Evolutionary conservation across 805 yeast genomes (phyloP).

Genomic region (Teunomyces gatunensis): DNA sequence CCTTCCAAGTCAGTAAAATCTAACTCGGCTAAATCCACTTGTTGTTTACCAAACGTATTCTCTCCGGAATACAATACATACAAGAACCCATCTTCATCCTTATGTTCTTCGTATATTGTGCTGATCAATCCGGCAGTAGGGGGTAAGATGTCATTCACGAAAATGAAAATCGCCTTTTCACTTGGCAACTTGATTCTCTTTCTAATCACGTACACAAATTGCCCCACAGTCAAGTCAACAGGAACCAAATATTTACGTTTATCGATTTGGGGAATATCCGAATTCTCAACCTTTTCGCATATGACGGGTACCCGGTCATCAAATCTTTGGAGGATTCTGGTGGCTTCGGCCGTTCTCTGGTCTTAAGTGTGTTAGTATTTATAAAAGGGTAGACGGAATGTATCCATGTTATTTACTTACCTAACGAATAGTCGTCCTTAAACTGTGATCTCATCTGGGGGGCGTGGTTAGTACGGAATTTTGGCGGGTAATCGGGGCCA

Average conservation of each 20-base stretch:
- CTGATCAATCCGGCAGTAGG: conserved; percentile 98
- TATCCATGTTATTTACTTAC: conserved; percentile 42
- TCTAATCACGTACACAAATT: conserved; percentile 95
- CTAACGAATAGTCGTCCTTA: conserved; percentile 94
- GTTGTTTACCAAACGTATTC: conserved; percentile 79
- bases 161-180: conserved; percentile 96
- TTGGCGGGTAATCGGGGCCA: background rate
- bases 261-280: conserved; percentile 94
- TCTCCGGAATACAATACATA: conserved; percentile 96
- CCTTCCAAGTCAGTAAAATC: background rate
- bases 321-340: conserved; percentile 85
- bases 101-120: conserved; percentile 91
- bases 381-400: background rate
- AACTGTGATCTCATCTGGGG: conserved; percentile 80
- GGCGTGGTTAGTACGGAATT: conserved; percentile 5
- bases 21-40: background rate
- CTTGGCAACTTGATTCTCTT: conserved; percentile 94
- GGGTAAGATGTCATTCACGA: conserved; percentile 94
- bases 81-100: conserved; percentile 96
- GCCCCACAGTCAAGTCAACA: conserved; percentile 94
- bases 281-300: conserved; percentile 95
- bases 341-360: conserved; percentile 92
- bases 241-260: conserved; percentile 97
- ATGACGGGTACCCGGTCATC: conserved; percentile 93
- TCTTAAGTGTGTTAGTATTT: conserved; percentile 39